phyloP scores from a whole-genome alignment of 225 moss, liverwort and hornwort species.

The Climacium dendroides region DNA sequence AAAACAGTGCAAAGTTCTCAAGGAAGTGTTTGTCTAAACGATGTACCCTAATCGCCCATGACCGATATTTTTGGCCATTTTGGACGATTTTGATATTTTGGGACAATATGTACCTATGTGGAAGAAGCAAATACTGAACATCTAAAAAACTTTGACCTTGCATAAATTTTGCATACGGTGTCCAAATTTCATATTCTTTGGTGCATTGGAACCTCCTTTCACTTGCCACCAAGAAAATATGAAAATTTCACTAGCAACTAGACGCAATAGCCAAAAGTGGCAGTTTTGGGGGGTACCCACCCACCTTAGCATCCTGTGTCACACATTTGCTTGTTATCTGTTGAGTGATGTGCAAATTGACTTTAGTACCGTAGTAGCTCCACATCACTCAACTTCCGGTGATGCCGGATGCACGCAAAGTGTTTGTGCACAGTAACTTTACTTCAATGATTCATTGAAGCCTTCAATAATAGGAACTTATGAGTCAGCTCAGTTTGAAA shows the following conservation, averaged over 20 bases:
- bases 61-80: no score
- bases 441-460: background rate
- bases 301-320: background rate
- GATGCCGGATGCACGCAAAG: background rate
- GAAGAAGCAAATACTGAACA: background rate
- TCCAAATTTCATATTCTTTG: background rate
- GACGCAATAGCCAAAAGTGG: background rate
- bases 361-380: background rate
- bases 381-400: background rate
- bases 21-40: no score
- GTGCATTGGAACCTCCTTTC: background rate
- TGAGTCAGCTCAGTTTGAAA: background rate
- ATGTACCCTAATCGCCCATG: no score
- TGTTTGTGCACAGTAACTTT: background rate
- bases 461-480: background rate
- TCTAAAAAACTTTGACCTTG: background rate
- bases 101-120: background rate
- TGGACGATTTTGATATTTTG: no score
- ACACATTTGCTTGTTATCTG: background rate
- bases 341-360: no score
- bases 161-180: background rate
- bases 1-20: no score
- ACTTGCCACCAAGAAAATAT: background rate
- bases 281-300: fast-evolving
- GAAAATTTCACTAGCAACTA: background rate